These are phyloP conservation scores for Ceratocystis cacaofunesta DNA, from an alignment of 2,329 filamentous ascomycete species.

Conservation along the genomic window DNA sequence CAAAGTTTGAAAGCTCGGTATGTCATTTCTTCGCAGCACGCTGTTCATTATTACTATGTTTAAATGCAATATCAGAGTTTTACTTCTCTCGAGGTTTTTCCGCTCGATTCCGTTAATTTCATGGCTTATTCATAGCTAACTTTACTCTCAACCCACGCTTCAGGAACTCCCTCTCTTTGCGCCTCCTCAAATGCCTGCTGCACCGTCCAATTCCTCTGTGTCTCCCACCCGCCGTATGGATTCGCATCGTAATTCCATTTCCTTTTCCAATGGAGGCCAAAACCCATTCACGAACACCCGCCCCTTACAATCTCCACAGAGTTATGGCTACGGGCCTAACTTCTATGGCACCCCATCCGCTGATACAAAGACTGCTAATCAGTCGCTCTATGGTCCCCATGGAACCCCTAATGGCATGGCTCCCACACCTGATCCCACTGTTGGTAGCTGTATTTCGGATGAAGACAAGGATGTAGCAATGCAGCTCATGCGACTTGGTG, in stretches of 20 bases:
- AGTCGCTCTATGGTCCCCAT: constrained; percentile 26
- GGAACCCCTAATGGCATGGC: constrained; percentile 38
- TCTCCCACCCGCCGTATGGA: constrained; percentile 75
- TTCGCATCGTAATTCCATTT: constrained; percentile 55
- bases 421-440: constrained; percentile 91
- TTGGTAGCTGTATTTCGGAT: constrained; percentile 92
- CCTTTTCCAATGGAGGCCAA: constrained; percentile 60
- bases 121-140: constrained; percentile 23
- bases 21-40: constrained; percentile 27
- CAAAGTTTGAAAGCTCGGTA: constrained; percentile 95
- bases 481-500: constrained; percentile 88
- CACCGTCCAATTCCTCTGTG: constrained; percentile 92
- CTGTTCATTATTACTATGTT: neutral
- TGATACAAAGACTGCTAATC: constrained; percentile 47
- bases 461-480: constrained; percentile 87
- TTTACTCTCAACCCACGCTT: constrained; percentile 13
- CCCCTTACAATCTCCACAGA: constrained; percentile 71
- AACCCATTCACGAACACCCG: constrained; percentile 67
- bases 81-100: neutral
- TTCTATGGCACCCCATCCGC: constrained; percentile 32
- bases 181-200: constrained; percentile 81
- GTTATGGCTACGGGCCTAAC: constrained; percentile 38
- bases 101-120: neutral
- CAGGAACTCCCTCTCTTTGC: constrained; percentile 94
- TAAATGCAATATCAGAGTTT: neutral